Conservation (phyloP, 805 yeast genomes). For the Candida silvatica region DNA sequence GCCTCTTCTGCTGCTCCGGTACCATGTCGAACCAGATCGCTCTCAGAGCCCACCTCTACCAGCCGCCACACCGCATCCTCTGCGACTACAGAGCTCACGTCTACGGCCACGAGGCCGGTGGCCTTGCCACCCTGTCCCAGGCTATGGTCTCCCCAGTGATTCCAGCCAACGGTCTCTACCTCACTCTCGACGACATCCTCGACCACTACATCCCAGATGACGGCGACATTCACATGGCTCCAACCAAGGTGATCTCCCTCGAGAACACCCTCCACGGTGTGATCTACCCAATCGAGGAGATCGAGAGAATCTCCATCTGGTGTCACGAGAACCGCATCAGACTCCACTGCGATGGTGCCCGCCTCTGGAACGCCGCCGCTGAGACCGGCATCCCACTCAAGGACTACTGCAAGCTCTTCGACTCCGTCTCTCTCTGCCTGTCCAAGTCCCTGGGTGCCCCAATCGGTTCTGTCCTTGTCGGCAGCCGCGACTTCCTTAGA, state of each 20-base stretch:
- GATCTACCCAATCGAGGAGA: conserved; percentile 71
- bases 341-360: conserved; percentile 91
- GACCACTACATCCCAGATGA: conserved; percentile 57
- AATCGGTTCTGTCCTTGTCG: conserved; percentile 82
- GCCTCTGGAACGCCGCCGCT: conserved; percentile 84
- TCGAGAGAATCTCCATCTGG: conserved; percentile 60
- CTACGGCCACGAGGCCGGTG: conserved; percentile 82
- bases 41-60: conserved; percentile 60
- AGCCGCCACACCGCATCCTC: conserved; percentile 79
- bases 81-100: conserved; percentile 87
- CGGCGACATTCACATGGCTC: conserved; percentile 82
- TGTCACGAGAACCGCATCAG: conserved; percentile 50
- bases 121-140: conserved; percentile 79
- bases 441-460: conserved; percentile 93
- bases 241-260: conserved; percentile 74
- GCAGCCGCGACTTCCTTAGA: conserved; percentile 45
- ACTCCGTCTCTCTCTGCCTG: conserved; percentile 82
- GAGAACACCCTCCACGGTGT: conserved; percentile 88
- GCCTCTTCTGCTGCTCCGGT: conserved; percentile 79
- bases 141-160: conserved; percentile 84
- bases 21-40: conserved; percentile 88
- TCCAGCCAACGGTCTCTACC: conserved; percentile 67
- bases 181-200: conserved; percentile 74
- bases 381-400: conserved; percentile 59
- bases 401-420: conserved; percentile 72